Base-by-base conservation (phyloP, 169 alveolate species). In the Eimeria maxima region DNA sequence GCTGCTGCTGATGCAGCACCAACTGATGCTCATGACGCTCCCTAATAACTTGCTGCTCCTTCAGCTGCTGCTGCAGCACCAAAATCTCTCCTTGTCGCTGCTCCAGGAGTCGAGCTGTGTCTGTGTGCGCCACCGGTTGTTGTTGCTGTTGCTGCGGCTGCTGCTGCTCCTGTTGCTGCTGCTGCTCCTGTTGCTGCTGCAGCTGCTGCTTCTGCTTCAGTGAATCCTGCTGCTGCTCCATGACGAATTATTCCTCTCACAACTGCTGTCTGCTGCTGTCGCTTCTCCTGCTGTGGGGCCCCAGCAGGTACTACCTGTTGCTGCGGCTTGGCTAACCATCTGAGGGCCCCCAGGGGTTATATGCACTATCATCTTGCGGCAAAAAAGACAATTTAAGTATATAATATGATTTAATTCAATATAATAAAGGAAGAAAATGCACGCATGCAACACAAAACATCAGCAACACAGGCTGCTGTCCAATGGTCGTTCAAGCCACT, bases 1-100 rank as follows among this genome's bases (percentile, higher is more conserved):
- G 57, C 24, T 44, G 89, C 65, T 78, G 89, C 67, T 78, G 89
- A 0, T 78, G 89, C 60, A 44, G 89, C 69, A 44, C 29, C 60
- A 78, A 65, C 89, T 78, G 89, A 7, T 78, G 57, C 67, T 78
- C 65, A 38, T 78, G 89, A 14, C 89, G 89, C 60, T 13, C 20
- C 65, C 89, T 18, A 6, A 78, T 8, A 22, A 65, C 60, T 53
- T 53, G 60, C 60, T 53, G 60, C 89, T 42, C 89, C 24, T 27
- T 11, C 65, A 78, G 89, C 69, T 78, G 89, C 67, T 78, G 89
- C 89, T 78, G 89, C 44, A 78, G 67, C 89, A 78, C 42, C 89
- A 78, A 78, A 44, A 78, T 78, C 33, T 78, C 89, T 7, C 11
- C 65, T 24, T 78, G 89, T 20, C 89, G 89, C 89, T 78, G 89